Percentiles rank a stretch among this genome's conserved stretches.
Conservation (phyloP, 345 rosid genomes). For the Cochlearia excelsa region DNA sequence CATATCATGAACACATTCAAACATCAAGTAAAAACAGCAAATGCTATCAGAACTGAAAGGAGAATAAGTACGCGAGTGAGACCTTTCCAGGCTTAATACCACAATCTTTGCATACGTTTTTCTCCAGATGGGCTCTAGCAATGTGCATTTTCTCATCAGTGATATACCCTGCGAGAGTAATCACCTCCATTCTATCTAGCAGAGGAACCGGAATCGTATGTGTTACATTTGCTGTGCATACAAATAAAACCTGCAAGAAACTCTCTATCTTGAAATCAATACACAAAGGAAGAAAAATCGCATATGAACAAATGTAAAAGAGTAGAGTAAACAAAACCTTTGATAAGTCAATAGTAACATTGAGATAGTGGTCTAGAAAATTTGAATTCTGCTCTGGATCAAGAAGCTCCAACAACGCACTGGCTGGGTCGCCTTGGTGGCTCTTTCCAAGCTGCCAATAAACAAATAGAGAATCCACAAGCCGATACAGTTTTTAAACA, state of each 20-base stretch:
- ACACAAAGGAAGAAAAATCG: neutral
- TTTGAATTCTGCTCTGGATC: neutral
- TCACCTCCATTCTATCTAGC: constrained; percentile 13
- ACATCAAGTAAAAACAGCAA: neutral
- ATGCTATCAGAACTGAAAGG: too few species aligned
- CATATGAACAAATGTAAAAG: too few species aligned
- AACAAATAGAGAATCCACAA: neutral
- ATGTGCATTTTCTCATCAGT: constrained; percentile 9
- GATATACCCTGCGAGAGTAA: neutral
- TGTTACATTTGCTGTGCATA: constrained; percentile 3
- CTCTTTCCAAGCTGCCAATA: too few species aligned
- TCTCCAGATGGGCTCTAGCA: constrained; percentile 8
- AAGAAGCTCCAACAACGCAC: neutral
- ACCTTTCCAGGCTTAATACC: constrained; percentile 13
- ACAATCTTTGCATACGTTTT: constrained; percentile 2
- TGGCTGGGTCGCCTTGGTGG: too few species aligned
- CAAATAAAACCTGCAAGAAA: constrained; percentile 1
- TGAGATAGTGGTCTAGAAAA: neutral
- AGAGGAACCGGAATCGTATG: neutral
- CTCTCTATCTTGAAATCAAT: too few species aligned
- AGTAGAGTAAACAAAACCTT: neutral
- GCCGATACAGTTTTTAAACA: neutral
- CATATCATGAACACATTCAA: neutral
- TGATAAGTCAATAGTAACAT: neutral
- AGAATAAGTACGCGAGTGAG: neutral